Percentiles rank a stretch among this genome's conserved stretches.
Evolutionary conservation across 768 basidiomycete genomes (phyloP).

Genomic region (Lentinula sp.): DNA sequence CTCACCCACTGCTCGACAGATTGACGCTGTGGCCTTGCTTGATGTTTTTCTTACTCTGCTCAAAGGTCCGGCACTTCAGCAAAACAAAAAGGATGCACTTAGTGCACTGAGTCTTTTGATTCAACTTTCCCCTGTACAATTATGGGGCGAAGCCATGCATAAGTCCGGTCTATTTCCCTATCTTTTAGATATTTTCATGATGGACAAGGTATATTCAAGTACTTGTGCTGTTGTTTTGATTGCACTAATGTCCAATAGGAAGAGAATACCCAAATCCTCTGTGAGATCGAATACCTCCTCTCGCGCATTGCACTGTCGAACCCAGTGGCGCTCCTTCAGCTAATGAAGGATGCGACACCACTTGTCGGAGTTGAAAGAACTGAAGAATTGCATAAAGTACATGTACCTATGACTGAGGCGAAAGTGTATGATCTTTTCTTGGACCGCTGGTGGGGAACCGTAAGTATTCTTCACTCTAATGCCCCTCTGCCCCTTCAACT

Average conservation of each 20-base stretch:
- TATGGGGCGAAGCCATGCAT: conserved; percentile 76
- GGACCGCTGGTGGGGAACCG: conserved; percentile 81
- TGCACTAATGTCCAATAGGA: conserved; percentile 32
- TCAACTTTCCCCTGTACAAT: conserved; percentile 52
- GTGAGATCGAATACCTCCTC: conserved; percentile 69
- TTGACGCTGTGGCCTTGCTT: conserved; percentile 51
- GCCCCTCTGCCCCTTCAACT: neutral
- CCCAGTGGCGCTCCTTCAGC: conserved; percentile 59
- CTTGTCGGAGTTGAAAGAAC: conserved; percentile 12
- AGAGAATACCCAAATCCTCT: neutral
- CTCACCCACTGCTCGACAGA: conserved; percentile 27
- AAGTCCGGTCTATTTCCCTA: conserved; percentile 65
- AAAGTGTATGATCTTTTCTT: conserved; percentile 61
- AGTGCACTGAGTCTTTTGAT: conserved; percentile 51
- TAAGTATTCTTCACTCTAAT: conserved; percentile 22
- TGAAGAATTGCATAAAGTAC: neutral
- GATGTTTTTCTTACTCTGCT: conserved; percentile 48
- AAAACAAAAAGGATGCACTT: conserved; percentile 63
- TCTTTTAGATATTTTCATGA: conserved; percentile 51
- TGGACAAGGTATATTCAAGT: conserved; percentile 51
- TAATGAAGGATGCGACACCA: conserved; percentile 59
- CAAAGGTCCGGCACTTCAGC: conserved; percentile 36
- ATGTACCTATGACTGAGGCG: conserved; percentile 31
- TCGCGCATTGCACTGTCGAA: conserved; percentile 69
- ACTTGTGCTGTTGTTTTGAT: neutral